Percentiles rank a stretch among this genome's conserved stretches.
These are phyloP conservation scores for Fusarium longipes DNA, from an alignment of 2,329 filamentous ascomycete genomes.

Conservation along the genomic window DNA sequence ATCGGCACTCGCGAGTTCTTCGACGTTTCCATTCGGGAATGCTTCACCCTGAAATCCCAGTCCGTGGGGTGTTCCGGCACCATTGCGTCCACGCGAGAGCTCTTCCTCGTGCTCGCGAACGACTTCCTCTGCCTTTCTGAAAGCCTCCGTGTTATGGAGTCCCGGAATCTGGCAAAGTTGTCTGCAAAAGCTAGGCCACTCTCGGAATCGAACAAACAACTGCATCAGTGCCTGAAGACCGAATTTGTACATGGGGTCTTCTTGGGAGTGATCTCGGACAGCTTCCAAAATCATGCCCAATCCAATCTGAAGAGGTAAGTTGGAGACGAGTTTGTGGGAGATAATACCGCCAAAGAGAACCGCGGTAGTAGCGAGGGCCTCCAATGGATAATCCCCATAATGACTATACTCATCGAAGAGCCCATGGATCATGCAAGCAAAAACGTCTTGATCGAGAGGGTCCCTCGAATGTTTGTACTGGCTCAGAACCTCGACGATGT, in stretches of 20 bases:
- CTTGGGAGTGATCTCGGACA: slow-evolving; percentile 83
- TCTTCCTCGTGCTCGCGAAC: slow-evolving; percentile 75
- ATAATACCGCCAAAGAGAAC: slow-evolving; percentile 98
- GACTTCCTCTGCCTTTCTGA: slow-evolving; percentile 83
- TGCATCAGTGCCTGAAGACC: slow-evolving; percentile 95
- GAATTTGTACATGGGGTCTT: slow-evolving; percentile 97
- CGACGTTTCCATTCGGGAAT: slow-evolving; percentile 76
- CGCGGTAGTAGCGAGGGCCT: slow-evolving; percentile 93
- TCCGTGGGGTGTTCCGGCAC: slow-evolving; percentile 54
- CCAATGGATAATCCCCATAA: slow-evolving; percentile 95
- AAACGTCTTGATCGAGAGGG: slow-evolving; percentile 89
- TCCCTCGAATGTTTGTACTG: slow-evolving; percentile 89
- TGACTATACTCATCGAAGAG: slow-evolving; percentile 97
- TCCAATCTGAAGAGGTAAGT: slow-evolving; percentile 91
- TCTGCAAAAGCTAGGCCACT: slow-evolving; percentile 96
- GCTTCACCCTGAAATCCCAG: slow-evolving; percentile 58
- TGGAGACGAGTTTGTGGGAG: slow-evolving; percentile 89
- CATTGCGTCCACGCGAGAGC: slow-evolving; percentile 65
- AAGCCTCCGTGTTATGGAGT: slow-evolving; percentile 86
- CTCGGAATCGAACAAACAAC: slow-evolving; percentile 81
- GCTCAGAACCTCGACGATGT: slow-evolving; percentile 85
- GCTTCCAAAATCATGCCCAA: slow-evolving; percentile 98
- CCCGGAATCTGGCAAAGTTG: slow-evolving; percentile 84
- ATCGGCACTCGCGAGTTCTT: slow-evolving; percentile 70
- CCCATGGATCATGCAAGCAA: slow-evolving; percentile 98